A percentile compares a stretch with the other conserved stretches of the same genome.
Conservation (phyloP, 148 eudicot genomes). For the Nepenthes gracilis region DNA sequence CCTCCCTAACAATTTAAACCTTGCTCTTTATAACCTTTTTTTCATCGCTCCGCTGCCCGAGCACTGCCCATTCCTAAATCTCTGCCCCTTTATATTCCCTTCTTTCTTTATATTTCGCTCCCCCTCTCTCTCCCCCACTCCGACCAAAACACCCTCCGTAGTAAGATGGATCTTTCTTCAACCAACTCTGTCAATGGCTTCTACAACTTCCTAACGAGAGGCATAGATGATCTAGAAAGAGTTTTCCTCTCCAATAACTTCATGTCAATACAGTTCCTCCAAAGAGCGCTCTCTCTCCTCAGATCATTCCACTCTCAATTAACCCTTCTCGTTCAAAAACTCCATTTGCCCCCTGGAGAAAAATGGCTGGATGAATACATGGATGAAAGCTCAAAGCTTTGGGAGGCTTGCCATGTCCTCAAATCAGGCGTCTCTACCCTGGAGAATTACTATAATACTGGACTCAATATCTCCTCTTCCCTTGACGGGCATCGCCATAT, state of each 20-base stretch:
- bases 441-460: constrained; percentile 51
- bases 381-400: constrained; percentile 66
- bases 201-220: constrained; percentile 53
- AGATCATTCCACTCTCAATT: constrained; percentile 55
- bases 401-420: constrained; percentile 57
- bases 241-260: constrained; percentile 43
- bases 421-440: constrained; percentile 40
- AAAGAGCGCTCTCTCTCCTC: constrained; percentile 40
- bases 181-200: constrained; percentile 54
- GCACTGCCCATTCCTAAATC: constrained; percentile 5
- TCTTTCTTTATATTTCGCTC: background rate
- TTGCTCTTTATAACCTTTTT: constrained; percentile 6
- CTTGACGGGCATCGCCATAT: constrained; percentile 36
- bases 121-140: background rate
- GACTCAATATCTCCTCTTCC: constrained; percentile 36
- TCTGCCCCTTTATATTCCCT: background rate
- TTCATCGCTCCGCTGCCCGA: background rate
- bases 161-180: constrained; percentile 37
- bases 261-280: constrained; percentile 64
- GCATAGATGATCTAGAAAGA: constrained; percentile 60
- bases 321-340: constrained; percentile 49
- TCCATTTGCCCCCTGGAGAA: constrained; percentile 56
- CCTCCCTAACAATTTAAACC: constrained; percentile 5
- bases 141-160: background rate
- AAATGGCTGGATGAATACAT: constrained; percentile 79